Evolutionary conservation across 202 grass and related monocot genomes (phyloP).

Genomic region (Bolboschoenoplectus hybrid): DNA sequence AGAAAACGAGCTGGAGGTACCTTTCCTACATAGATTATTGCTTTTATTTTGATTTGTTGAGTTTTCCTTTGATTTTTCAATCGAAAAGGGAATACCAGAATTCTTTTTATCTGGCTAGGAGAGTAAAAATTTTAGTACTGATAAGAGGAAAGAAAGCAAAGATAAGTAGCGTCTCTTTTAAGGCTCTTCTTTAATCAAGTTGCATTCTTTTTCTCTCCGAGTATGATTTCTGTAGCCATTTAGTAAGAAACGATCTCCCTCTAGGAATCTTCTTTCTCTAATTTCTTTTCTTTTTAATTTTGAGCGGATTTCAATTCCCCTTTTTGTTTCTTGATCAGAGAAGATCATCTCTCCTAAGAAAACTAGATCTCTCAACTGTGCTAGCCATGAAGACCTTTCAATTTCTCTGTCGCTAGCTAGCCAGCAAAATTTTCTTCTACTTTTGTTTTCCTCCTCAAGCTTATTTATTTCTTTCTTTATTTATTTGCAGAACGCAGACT

Average conservation of each 20-base stretch:
- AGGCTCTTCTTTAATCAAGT: conserved; percentile 4
- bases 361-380: conserved; percentile 11
- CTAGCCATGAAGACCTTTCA: neutral
- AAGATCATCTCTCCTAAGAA: neutral
- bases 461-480: neutral
- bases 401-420: neutral
- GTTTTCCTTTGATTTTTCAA: neutral
- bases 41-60: conserved; percentile 11
- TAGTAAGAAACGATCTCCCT: conserved; percentile 18
- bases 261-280: neutral
- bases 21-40: neutral
- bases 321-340: neutral
- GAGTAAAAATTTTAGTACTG: neutral
- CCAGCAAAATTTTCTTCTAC: neutral
- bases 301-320: neutral
- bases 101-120: neutral
- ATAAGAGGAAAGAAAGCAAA: neutral
- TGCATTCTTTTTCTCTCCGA: neutral
- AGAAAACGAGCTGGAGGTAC: conserved; percentile 26
- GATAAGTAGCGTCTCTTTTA: neutral
- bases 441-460: neutral
- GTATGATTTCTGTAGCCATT: neutral
- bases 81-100: neutral
- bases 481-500: neutral
- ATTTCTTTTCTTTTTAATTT: neutral